Percentiles rank a stretch among this genome's conserved stretches.
These are phyloP conservation scores for Hanseniaspora gamundiae DNA, from an alignment of 1,139 yeast genomes.

Conservation along the genomic window DNA sequence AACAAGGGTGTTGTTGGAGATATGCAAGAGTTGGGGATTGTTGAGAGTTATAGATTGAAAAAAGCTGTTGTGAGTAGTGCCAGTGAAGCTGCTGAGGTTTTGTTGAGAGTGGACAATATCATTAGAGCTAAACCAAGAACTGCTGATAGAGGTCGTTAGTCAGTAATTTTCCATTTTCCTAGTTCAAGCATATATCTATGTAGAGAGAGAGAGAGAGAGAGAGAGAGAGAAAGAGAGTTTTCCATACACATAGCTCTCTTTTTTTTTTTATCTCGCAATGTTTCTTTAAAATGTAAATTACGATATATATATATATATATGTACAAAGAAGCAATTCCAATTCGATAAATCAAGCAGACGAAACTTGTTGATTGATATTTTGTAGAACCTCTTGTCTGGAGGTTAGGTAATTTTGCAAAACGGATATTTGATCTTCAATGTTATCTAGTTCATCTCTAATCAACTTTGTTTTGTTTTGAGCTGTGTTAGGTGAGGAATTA, in stretches of 20 bases:
- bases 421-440: slow-evolving; percentile 43
- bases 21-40: slow-evolving; percentile 87
- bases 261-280: too few relatives aligned
- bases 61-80: slow-evolving; percentile 94
- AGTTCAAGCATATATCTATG: too few relatives aligned
- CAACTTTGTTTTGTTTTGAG: slow-evolving; percentile 23
- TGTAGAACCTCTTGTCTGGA: slow-evolving; percentile 37
- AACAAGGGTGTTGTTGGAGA: slow-evolving; percentile 77
- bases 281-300: too few relatives aligned
- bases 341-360: background rate
- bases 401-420: slow-evolving; percentile 39
- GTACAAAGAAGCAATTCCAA: background rate
- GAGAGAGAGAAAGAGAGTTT: too few relatives aligned
- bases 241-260: too few relatives aligned
- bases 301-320: background rate
- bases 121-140: slow-evolving; percentile 96
- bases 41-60: slow-evolving; percentile 85
- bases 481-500: slow-evolving; percentile 6
- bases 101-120: slow-evolving; percentile 88
- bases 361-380: slow-evolving; percentile 31
- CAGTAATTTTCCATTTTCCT: slow-evolving; percentile 9
- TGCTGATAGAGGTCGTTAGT: slow-evolving; percentile 52
- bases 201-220: too few relatives aligned
- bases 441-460: slow-evolving; percentile 33
- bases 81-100: slow-evolving; percentile 92